Conservation (phyloP, 768 basidiomycete species). For the Collybia sp. region DNA sequence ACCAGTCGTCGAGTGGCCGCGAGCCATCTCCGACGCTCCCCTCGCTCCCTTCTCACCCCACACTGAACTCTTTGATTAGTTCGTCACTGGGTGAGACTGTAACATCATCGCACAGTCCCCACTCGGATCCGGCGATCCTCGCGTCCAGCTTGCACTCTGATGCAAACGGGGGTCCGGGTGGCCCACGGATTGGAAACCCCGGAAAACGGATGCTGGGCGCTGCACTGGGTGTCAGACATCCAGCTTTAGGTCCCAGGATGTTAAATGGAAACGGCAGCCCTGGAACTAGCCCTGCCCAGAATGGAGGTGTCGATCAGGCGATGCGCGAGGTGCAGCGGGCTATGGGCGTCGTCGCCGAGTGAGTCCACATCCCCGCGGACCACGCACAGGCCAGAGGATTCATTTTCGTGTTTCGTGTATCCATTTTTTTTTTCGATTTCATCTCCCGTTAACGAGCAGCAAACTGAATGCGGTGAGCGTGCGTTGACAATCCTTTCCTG, state of each 20-base stretch:
- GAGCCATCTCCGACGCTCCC: slow-evolving; percentile 84
- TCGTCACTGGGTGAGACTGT: slow-evolving; percentile 61
- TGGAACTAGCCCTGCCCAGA: slow-evolving; percentile 33
- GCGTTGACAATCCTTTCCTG: no score
- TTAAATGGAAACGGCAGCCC: slow-evolving; percentile 35
- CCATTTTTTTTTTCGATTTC: no score
- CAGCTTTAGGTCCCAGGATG: slow-evolving; percentile 60
- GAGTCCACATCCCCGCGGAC: slow-evolving; percentile 13
- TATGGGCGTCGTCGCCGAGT: slow-evolving; percentile 76
- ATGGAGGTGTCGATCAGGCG: slow-evolving; percentile 45
- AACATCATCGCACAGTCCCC: slow-evolving; percentile 30
- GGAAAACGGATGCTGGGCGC: slow-evolving; percentile 88
- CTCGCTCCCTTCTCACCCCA: slow-evolving; percentile 75
- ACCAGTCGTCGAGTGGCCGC: slow-evolving; percentile 42
- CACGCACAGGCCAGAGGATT: no score
- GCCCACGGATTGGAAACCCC: slow-evolving; percentile 84
- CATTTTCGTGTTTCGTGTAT: no score
- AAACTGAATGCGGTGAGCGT: no score
- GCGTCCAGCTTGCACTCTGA: slow-evolving; percentile 48
- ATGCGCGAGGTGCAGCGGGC: slow-evolving; percentile 71
- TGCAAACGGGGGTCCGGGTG: slow-evolving; percentile 29
- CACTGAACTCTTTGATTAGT: slow-evolving; percentile 79
- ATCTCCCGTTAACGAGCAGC: no score
- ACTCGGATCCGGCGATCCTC: slow-evolving; percentile 67
- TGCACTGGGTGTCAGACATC: slow-evolving; percentile 81